Conservation (phyloP, 1,139 yeast species). For the Lodderomyces parapsilosis region DNA sequence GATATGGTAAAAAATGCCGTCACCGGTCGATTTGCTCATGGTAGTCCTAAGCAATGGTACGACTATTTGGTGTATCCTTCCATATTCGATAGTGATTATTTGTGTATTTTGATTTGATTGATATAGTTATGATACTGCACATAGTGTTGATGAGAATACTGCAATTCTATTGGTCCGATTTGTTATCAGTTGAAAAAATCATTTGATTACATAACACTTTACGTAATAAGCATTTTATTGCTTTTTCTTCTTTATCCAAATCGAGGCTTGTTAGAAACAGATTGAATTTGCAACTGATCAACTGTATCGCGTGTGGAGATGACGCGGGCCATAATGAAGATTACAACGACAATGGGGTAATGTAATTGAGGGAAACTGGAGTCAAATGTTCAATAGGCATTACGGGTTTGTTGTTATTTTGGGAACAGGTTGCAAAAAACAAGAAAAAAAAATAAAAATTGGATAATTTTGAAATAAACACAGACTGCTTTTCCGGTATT, state of each 20-base stretch:
- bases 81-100: neutral
- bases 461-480: neutral
- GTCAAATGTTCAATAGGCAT: too few species aligned
- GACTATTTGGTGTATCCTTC: neutral
- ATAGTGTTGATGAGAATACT: neutral
- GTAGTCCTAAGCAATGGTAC: neutral
- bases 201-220: neutral
- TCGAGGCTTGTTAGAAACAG: neutral
- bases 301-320: too few species aligned
- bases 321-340: neutral
- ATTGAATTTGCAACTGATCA: neutral
- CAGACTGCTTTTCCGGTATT: too few species aligned
- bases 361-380: too few species aligned
- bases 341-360: neutral
- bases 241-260: neutral
- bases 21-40: neutral
- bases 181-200: neutral
- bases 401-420: too few species aligned
- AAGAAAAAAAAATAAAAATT: neutral
- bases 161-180: neutral
- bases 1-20: too few species aligned
- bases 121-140: neutral
- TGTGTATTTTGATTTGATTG: neutral
- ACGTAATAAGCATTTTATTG: neutral
- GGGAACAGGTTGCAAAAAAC: neutral